Evolutionary conservation across 306 rosid genomes (phyloP).

Genomic region (Myrica gale): DNA sequence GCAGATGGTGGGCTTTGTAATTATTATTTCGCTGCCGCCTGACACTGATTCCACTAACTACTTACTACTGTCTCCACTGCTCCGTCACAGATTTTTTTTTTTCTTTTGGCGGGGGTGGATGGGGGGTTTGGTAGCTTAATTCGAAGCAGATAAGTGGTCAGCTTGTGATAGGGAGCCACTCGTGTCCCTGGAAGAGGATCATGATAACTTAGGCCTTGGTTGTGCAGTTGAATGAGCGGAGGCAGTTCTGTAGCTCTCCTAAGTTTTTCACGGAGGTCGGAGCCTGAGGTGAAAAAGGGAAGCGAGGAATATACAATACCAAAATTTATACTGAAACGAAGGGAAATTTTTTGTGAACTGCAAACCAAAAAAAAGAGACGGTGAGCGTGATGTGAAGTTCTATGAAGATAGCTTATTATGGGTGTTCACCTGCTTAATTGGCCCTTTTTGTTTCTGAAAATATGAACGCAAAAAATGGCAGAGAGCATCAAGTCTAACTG

Average conservation of each 20-base stretch:
- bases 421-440: too few species aligned
- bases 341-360: background rate
- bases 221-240: background rate
- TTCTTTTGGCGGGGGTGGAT: background rate
- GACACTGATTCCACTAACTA: too few species aligned
- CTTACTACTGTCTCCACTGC: too few species aligned
- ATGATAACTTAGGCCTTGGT: background rate
- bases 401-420: background rate
- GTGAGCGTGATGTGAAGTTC: background rate
- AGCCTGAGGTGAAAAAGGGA: background rate
- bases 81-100: too few species aligned
- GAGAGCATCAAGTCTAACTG: too few species aligned
- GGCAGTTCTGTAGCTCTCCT: too few species aligned
- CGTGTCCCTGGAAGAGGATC: background rate
- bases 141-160: background rate
- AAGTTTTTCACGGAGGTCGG: background rate
- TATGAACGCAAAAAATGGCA: too few species aligned
- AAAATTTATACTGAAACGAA: background rate
- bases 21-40: too few species aligned
- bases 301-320: background rate
- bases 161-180: background rate
- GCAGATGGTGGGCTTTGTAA: too few species aligned
- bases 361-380: background rate
- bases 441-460: too few species aligned
- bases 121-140: background rate